A percentile compares a stretch with the other conserved stretches of the same genome.
Conservation (phyloP, 805 yeast species). For the Hanseniaspora osmophila region DNA sequence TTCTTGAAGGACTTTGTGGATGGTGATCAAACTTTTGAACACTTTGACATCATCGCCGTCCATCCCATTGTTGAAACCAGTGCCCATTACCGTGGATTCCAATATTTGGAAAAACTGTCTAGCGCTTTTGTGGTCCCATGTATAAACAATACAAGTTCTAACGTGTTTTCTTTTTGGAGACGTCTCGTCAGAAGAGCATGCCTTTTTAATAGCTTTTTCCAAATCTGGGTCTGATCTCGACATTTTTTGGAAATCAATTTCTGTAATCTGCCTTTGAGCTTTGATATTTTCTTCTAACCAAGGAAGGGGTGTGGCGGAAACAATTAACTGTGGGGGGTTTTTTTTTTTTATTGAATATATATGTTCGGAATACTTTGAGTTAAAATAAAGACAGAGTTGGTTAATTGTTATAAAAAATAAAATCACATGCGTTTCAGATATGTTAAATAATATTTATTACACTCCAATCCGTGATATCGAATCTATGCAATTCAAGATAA, state of each 20-base stretch:
- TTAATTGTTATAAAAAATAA: too few species aligned
- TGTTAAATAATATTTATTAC: too few species aligned
- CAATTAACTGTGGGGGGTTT: too few species aligned
- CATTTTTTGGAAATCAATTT: constrained; percentile 6
- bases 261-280: neutral
- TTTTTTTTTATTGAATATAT: too few species aligned
- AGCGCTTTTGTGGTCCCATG: constrained; percentile 88
- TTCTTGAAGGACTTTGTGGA: constrained; percentile 91
- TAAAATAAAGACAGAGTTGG: too few species aligned
- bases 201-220: constrained; percentile 43
- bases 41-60: constrained; percentile 59
- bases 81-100: constrained; percentile 34
- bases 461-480: too few species aligned
- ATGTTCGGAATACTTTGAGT: too few species aligned
- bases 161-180: constrained; percentile 96
- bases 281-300: neutral
- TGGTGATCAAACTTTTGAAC: constrained; percentile 71
- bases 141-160: constrained; percentile 84
- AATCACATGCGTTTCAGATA: too few species aligned
- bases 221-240: constrained; percentile 28
- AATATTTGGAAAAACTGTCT: constrained; percentile 75
- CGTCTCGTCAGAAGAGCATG: constrained; percentile 70
- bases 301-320: too few species aligned
- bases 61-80: neutral
- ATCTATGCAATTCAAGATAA: too few species aligned